Base-by-base conservation (phyloP, 768 basidiomycete genomes). In the Pisolithus orientalis region DNA sequence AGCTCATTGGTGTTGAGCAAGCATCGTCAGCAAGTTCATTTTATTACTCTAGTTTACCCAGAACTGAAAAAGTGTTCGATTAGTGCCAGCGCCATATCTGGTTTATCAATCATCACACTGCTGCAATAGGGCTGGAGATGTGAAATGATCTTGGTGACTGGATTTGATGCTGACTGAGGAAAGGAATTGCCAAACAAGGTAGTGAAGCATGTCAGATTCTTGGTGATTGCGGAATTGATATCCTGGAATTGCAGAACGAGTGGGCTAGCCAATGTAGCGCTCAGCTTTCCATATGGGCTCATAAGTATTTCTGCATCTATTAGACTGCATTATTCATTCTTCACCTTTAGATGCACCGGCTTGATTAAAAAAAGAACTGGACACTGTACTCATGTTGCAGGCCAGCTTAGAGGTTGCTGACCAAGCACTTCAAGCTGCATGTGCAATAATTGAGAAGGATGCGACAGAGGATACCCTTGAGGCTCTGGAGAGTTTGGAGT, bases 1-100 rank as follows among this genome's bases (percentile, higher is more conserved):
- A 64, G 14, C 45, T 77, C 0, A 76, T 78, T 27, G 59, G 63
- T 0, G 60, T 73, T 14, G 59, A 68, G 0, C 52, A 70, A 2
- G 52, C 57, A 0, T 73, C 66, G 1, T 65, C 58, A 4, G 74
- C 76, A 58, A 43, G 68, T 60, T 8, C 4, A 10, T 13, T 13
- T 5, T 4, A 13, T 34, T 21, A 21, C 21, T 21, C 21, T 21
- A 21, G 21, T 21, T 21, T 21, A 21, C 21, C 21, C 21, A 21
- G 21, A 21, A 21, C 21, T 21, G 21, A 21, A 21, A 21, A 21
- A 21, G 21, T 2, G 21, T 21, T 21, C 21, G 21, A 21, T 21
- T 25, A 62, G 70, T 56, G 54, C 13, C 55, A 61, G 6, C 47
- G 57, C 3, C 58, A 68, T 7, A 57, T 71, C 3, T 73, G 68